phyloP scores from a whole-genome alignment of 129 eudicot genomes.

The Pittosporum tobira region DNA sequence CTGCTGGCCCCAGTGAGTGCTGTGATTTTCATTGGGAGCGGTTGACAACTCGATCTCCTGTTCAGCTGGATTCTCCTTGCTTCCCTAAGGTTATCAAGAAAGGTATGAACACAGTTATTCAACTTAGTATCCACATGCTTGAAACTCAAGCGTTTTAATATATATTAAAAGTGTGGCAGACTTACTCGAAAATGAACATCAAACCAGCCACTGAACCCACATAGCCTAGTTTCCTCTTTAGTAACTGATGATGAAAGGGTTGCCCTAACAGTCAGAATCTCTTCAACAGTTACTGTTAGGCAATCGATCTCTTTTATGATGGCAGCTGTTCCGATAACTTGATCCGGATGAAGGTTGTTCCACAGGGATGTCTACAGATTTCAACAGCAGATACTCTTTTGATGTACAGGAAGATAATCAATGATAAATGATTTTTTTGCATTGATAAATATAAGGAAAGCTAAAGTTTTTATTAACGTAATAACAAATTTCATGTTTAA shows the following conservation, averaged over 20 bases:
- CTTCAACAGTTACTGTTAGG: slow-evolving; percentile 66
- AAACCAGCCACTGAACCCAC: slow-evolving; percentile 96
- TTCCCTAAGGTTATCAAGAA: slow-evolving; percentile 39
- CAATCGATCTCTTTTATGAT: slow-evolving; percentile 80
- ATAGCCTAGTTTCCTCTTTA: slow-evolving; percentile 51
- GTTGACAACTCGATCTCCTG: slow-evolving; percentile 75
- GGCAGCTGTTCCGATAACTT: slow-evolving; percentile 74
- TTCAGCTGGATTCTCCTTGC: slow-evolving; percentile 64
- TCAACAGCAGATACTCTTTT: slow-evolving; percentile 2
- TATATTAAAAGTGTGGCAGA: not conserved
- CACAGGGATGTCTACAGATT: slow-evolving; percentile 69
- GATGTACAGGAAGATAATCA: slow-evolving; percentile 3
- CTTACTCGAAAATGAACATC: slow-evolving; percentile 96
- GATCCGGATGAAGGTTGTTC: slow-evolving; percentile 90
- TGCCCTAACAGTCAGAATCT: slow-evolving; percentile 49
- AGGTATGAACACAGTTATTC: not conserved
- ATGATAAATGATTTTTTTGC: not conserved
- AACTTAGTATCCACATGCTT: not conserved
- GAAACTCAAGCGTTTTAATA: not conserved
- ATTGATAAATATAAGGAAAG: not conserved
- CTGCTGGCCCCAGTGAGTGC: slow-evolving; percentile 99
- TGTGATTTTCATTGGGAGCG: slow-evolving; percentile 54
- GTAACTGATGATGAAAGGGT: slow-evolving; percentile 45
- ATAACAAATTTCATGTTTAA: too few species aligned
- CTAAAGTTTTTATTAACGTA: too few species aligned